Evolutionary conservation across 345 rosid species (phyloP).

Genomic region (Eucalyptus sp.): DNA sequence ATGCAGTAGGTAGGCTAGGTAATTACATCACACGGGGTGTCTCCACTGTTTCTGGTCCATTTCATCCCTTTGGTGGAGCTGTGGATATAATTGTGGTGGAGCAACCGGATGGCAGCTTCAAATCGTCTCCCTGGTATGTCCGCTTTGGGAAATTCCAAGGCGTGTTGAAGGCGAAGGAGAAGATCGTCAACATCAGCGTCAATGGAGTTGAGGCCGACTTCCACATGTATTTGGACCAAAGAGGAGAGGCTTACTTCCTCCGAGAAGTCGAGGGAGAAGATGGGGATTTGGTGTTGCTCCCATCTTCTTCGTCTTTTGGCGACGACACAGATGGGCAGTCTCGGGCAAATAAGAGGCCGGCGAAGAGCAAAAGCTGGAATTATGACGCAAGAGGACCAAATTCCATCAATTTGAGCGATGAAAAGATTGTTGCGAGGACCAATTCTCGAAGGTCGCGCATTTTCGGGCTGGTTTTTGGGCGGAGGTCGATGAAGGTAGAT

Average conservation of each 20-base stretch:
- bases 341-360: conserved; percentile 9
- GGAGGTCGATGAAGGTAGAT: conserved; percentile 31
- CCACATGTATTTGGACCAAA: conserved; percentile 75
- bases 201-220: conserved; percentile 63
- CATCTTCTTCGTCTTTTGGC: conserved; percentile 37
- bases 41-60: conserved; percentile 69
- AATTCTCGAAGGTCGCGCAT: conserved; percentile 36
- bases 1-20: conserved; percentile 79
- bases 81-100: conserved; percentile 91
- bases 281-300: conserved; percentile 29
- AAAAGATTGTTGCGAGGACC: conserved; percentile 29
- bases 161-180: conserved; percentile 62
- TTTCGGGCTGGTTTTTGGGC: conserved; percentile 58
- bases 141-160: conserved; percentile 96
- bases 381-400: conserved; percentile 15
- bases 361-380: conserved; percentile 40
- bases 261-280: conserved; percentile 43
- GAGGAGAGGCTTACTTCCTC: conserved; percentile 91
- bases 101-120: conserved; percentile 90
- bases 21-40: conserved; percentile 82
- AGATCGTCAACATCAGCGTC: conserved; percentile 49
- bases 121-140: conserved; percentile 98
- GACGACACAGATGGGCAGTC: conserved; percentile 38
- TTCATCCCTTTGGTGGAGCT: conserved; percentile 98
- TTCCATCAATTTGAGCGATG: conserved; percentile 14